Conservation (phyloP, 306 rosid genomes). For the Pterocarpus santalinus region DNA sequence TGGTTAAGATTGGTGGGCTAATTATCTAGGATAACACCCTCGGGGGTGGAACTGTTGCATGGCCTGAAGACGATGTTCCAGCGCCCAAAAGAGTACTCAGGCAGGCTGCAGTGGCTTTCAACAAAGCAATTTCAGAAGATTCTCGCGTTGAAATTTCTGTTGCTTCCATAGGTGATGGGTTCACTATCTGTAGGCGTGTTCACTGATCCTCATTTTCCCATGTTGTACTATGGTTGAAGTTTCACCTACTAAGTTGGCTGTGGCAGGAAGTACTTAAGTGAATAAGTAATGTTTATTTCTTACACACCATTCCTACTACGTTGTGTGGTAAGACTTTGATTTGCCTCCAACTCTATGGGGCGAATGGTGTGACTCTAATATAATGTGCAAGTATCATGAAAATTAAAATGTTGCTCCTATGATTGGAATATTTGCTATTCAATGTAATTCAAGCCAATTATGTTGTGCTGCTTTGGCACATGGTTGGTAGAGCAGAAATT, state of each 20-base stretch:
- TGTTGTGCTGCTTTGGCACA: too few species aligned
- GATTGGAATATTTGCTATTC: too few species aligned
- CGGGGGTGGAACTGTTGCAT: constrained; percentile 64
- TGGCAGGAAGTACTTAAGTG: neutral
- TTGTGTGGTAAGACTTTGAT: neutral
- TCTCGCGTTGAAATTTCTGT: constrained; percentile 52
- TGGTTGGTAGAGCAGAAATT: too few species aligned
- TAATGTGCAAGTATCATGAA: too few species aligned
- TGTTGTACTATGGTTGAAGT: neutral
- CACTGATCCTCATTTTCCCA: neutral
- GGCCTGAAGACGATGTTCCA: constrained; percentile 50
- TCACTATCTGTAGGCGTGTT: constrained; percentile 60
- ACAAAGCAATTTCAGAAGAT: constrained; percentile 58
- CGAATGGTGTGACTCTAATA: neutral
- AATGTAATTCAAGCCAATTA: too few species aligned
- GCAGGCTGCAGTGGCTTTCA: constrained; percentile 46
- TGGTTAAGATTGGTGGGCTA: constrained; percentile 64
- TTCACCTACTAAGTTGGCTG: neutral
- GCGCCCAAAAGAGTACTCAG: constrained; percentile 31
- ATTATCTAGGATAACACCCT: constrained; percentile 68
- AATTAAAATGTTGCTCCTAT: too few species aligned
- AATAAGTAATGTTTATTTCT: neutral
- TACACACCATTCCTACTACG: neutral
- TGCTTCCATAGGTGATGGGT: constrained; percentile 64
- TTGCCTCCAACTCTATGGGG: neutral